Evolutionary conservation across 2,329 filamentous ascomycete genomes (phyloP).

Genomic region (Diplodia mutila): DNA sequence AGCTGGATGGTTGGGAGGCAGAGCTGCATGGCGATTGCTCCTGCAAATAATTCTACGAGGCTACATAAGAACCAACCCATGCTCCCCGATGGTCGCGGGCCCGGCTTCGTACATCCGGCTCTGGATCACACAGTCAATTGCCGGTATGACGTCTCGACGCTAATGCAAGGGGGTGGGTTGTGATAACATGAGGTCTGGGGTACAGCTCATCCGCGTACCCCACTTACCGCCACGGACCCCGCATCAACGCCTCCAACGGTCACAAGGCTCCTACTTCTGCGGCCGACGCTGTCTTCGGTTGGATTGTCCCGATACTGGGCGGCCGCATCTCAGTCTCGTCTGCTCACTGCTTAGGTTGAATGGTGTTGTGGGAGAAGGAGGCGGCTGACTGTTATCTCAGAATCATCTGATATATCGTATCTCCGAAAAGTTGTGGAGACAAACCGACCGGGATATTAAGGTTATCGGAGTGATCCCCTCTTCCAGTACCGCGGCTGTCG

Average conservation of each 20-base stretch:
- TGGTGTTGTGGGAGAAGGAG: not conserved
- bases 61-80: not conserved
- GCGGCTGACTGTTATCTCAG: not conserved
- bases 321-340: not conserved
- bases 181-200: conserved; percentile 24
- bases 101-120: conserved; percentile 31
- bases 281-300: not conserved
- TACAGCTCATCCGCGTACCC: not conserved
- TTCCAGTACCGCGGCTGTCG: not conserved
- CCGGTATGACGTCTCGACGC: conserved; percentile 23
- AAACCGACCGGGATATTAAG: no score
- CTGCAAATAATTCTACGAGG: not conserved
- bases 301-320: not conserved
- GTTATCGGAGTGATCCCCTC: not conserved
- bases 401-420: no score
- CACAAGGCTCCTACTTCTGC: not conserved
- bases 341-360: not conserved
- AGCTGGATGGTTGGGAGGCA: not conserved
- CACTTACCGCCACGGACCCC: not conserved
- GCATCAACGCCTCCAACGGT: not conserved
- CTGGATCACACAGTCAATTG: conserved; percentile 28
- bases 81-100: conserved; percentile 29
- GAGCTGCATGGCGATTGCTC: not conserved
- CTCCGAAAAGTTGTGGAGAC: no score
- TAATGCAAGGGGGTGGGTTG: conserved; percentile 21